Evolutionary conservation across 176 grass and related monocot genomes (phyloP), one percentile per base, ranked within the genome.

Genomic region (Oryza punctata): DNA sequence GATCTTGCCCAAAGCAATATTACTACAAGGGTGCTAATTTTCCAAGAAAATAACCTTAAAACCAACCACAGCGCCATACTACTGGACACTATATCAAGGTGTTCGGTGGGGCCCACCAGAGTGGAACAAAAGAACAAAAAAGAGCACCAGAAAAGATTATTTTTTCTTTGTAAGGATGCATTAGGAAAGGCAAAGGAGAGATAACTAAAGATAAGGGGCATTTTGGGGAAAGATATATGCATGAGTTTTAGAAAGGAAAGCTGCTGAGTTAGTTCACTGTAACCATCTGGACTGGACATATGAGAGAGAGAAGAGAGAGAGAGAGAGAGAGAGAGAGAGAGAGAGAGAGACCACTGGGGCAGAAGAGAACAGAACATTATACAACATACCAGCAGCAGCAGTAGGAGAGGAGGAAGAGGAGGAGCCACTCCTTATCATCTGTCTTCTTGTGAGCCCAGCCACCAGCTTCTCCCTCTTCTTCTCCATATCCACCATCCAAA

Each of bases 401-500:
- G 33, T 6, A 35, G 32, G 32, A 33, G 32, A 33, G 32, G 61
- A 18, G 18, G 75, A 41, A 30, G 83, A 79, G 38, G 75, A 68
- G 54, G 21, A 82, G 83, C 44, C 88, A 63, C 46, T 86, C 67
- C 59, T 26, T 46, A 73, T 90, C 66, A 43, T 19, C 57, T 82
- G 88, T 77, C 73, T 47, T 61, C 73, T 74, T 61, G 73, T 86
- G 68, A 83, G 23, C 68, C 74, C 84, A 90, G 64, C 82, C 65
- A 85, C 82, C 87, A 6, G 16, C 77, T 26, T 12, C 74, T 60
- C 67, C 68, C 25, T 69, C 84, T 33, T 29, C 81, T 61, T 80
- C 82, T 85, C 87, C 88, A 87, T 90, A 50, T 90, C 79, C 68
- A 69, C 79, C 79, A 83, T 69, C 75, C 88, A 76, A 25, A 78